These are phyloP conservation scores for Dalbergia oliveri DNA, from an alignment of 306 rosid species.

Conservation along the genomic window DNA sequence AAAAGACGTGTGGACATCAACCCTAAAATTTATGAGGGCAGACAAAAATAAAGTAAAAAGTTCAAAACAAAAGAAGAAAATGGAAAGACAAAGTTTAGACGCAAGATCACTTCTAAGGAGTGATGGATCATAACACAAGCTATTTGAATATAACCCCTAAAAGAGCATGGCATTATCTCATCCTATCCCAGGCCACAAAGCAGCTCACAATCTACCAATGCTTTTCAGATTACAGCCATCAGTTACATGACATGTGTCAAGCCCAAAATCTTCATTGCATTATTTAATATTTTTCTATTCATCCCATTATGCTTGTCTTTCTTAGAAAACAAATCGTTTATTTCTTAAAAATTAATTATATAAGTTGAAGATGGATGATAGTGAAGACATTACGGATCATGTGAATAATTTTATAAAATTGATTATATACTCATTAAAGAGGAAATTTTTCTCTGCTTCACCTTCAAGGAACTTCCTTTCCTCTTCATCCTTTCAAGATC, in stretches of 20 bases:
- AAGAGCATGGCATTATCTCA: constrained; percentile 45
- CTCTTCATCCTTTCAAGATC: no score
- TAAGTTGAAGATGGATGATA: no score
- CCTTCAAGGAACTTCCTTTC: no score
- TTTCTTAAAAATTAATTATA: no score
- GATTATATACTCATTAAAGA: no score
- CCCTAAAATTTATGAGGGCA: background rate
- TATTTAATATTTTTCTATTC: constrained; percentile 34
- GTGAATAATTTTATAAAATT: no score
- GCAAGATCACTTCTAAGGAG: background rate
- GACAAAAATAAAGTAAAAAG: background rate
- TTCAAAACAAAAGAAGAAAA: constrained; percentile 31
- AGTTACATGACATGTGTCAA: constrained; percentile 41
- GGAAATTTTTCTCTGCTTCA: no score
- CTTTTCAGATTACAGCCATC: constrained; percentile 15
- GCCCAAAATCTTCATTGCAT: constrained; percentile 39
- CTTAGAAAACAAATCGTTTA: background rate
- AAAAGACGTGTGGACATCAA: background rate
- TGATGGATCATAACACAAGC: no score
- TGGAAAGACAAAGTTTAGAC: background rate
- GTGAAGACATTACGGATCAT: no score
- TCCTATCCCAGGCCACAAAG: constrained; percentile 53
- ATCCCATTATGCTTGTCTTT: constrained; percentile 5
- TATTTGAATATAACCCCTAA: constrained; percentile 10
- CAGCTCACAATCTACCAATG: constrained; percentile 25